Evolutionary conservation across 345 rosid species (phyloP).

Genomic region (Theobroma cacao): DNA sequence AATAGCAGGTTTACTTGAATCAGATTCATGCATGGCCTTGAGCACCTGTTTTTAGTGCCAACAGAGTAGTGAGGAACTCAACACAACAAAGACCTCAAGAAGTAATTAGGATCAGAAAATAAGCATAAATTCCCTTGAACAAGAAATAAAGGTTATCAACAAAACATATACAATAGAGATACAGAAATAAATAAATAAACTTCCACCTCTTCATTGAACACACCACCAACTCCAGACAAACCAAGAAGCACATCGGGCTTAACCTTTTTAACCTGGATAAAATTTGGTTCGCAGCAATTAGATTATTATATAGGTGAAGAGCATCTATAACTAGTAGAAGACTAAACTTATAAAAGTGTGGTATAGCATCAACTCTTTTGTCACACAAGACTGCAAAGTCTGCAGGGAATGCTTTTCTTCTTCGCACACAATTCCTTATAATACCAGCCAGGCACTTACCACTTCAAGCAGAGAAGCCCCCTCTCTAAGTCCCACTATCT

Average conservation of each 20-base stretch:
- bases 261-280: constrained; percentile 73
- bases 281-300: constrained; percentile 16
- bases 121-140: not conserved
- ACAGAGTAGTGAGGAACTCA: constrained; percentile 12
- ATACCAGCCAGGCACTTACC: constrained; percentile 41
- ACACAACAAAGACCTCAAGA: not conserved
- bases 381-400: not conserved
- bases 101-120: not conserved
- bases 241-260: constrained; percentile 97
- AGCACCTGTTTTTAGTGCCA: constrained; percentile 64
- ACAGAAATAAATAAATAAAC: not conserved
- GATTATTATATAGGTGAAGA: not conserved
- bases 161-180: not conserved
- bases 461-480: constrained; percentile 86
- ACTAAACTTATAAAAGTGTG: not conserved
- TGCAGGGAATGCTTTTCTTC: not conserved
- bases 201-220: constrained; percentile 80
- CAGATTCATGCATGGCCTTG: constrained; percentile 82
- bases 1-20: constrained; percentile 82
- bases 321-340: constrained; percentile 10
- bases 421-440: not conserved
- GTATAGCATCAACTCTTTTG: constrained; percentile 5
- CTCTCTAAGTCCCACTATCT: constrained; percentile 66
- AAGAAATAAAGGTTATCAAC: not conserved
- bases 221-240: constrained; percentile 96